Base-by-base conservation (phyloP, 1,139 yeast species). In the Pichia cactophila region DNA sequence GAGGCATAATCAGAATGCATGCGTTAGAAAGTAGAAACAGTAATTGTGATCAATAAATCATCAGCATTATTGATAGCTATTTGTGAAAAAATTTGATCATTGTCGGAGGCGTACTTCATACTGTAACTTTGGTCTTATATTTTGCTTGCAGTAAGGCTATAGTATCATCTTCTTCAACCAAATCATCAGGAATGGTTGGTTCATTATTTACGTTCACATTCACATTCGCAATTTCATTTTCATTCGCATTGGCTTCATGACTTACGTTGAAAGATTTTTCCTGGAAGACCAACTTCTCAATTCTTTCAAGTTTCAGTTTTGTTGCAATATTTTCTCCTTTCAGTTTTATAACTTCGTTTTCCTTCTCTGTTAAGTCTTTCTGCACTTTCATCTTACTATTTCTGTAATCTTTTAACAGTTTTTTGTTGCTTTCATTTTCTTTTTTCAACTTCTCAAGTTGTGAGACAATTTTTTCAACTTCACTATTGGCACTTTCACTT, bases 241-340 rank as follows among this genome's bases (percentile, higher is more conserved):
- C 35, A 11, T 48, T 39, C 4, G 12, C 11, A 38, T 6, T 9
- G 10, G 11, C 11, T 6, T 6, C 31, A 9, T 28, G 10, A 28
- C 7, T 23, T 16, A 23, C 2, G 12, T 14, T 37, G 5, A 5
- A 17, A 3, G 20, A 2, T 2, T 16, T 39, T 14, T 28, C 31
- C 16, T 44, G 47, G 14, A 41, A 14, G 16, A 52, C 42, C 12
- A 52, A 20, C 12, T 47, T 53, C 16, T 44, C 53, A 9, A 56
- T 55, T n/a, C 52, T 45, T 28, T 53, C 54, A 12, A 53, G 46
- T 31, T 52, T 53, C 14, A 47, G 26, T 28, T 54, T 54, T 33
- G 58, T 45, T 35, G 59, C 59, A 23, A 55, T 51, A 36, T 56
- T 54, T 12, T 52, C 48, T 12, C 52, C 54, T 31, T 51, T 50